Evolutionary conservation across 2,329 filamentous ascomycete species (phyloP), one percentile per base, ranked within the genome.

Genomic region (Fusarium sp.): DNA sequence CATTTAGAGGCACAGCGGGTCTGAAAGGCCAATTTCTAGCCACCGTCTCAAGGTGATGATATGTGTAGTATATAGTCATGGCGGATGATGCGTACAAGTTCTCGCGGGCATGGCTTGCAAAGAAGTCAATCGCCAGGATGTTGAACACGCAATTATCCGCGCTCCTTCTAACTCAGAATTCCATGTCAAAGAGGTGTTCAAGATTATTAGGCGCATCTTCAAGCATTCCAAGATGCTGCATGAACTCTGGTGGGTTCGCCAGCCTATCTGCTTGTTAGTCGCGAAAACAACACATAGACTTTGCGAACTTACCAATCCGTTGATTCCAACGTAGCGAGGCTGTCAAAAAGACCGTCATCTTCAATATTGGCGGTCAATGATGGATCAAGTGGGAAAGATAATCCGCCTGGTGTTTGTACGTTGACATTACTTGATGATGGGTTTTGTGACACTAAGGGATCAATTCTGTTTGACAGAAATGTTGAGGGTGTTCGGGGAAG

Each of bases 201-300:
- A 66, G 15, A 11, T 35, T 38, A 2, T 4, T 31, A 1, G 63
- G 33, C 1, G 44, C 22, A 9, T 65, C 47, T 1, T 66, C 63
- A 8, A 66, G 61, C 7, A 65, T 25, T 7, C 63, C 63, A 13
- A 66, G 61, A 5, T 66, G 63, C 20, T 65, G 61, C 61, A 66
- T 66, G 15, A 66, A 66, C 18, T 66, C 61, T 14, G 61, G 52
- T 13, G 63, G 63, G 11, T 66, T 66, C 0, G 63, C 63, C 17
- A 65, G 18, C 61, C 63, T 66, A 22, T 25, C 3, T 4, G 10
- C 10, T 7, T 1, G 22, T 66, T 5, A 66, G 13, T 20, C 13
- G 12, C 2, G 2, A 2, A 14, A 4, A 5, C 14, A 3, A 3
- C 2, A 2, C 3, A 3, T 3, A 5, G 12, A 4, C 5, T 12